Evolutionary conservation across 1,284 basidiomycete species (phyloP).

Genomic region (Lignosus rhinocerotis): DNA sequence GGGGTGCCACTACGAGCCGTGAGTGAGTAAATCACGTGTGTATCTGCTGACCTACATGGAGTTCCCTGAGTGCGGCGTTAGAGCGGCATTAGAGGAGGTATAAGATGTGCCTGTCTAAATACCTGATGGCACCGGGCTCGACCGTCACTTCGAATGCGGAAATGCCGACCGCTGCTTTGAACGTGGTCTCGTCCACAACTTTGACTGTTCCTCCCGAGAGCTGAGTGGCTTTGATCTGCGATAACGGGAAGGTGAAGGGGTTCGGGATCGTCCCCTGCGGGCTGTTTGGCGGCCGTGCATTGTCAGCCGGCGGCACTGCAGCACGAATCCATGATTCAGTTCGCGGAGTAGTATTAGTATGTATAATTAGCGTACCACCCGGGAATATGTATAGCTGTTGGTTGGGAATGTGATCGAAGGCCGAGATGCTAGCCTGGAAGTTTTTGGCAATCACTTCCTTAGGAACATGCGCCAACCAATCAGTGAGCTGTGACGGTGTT

Average conservation of each 20-base stretch:
- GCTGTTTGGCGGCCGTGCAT: constrained; percentile 41
- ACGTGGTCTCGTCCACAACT: constrained; percentile 58
- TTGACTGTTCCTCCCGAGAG: constrained; percentile 63
- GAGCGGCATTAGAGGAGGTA: constrained; percentile 10
- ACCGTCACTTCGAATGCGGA: constrained; percentile 69
- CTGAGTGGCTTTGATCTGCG: constrained; percentile 50
- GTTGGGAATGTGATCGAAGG: constrained; percentile 58
- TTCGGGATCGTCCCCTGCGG: constrained; percentile 55
- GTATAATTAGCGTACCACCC: constrained; percentile 38
- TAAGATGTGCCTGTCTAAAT: not conserved
- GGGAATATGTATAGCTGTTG: constrained; percentile 72
- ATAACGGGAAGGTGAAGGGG: constrained; percentile 57
- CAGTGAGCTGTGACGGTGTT: constrained; percentile 47
- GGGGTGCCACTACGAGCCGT: constrained; percentile 62
- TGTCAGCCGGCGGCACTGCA: constrained; percentile 38
- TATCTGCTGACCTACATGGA: constrained; percentile 29
- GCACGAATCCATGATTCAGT: constrained; percentile 2
- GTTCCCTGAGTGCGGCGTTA: constrained; percentile 28
- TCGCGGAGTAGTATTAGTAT: constrained; percentile 12
- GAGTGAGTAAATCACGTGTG: constrained; percentile 2
- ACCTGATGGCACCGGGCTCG: constrained; percentile 61
- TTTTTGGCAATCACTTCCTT: constrained; percentile 70
- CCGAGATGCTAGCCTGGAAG: constrained; percentile 55
- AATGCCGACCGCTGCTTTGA: constrained; percentile 55
- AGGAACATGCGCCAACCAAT: constrained; percentile 66